Conservation (phyloP, 202 grass and related monocot genomes). For the Sporobolus alterniflorus region DNA sequence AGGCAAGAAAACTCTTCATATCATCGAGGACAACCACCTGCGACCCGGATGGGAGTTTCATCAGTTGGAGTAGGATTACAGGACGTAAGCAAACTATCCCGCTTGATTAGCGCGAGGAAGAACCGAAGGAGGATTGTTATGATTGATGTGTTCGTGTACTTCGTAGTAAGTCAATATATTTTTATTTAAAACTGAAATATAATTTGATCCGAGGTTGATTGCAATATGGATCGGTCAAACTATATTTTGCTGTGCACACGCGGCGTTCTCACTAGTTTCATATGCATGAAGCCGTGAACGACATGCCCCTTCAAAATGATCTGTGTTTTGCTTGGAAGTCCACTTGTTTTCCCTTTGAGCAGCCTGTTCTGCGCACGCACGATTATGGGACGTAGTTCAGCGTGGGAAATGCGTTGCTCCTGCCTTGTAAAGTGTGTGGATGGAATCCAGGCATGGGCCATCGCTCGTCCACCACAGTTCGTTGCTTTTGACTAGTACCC, state of each 20-base stretch:
- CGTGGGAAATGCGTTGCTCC: constrained; percentile 22
- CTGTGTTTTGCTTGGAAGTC: neutral
- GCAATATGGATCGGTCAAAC: neutral
- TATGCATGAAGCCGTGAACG: neutral
- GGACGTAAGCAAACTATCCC: neutral
- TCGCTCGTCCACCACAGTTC: too few species aligned
- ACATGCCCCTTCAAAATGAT: neutral
- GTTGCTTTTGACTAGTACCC: constrained; percentile 33
- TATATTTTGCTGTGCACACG: neutral
- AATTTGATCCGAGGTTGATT: neutral
- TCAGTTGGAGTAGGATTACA: neutral
- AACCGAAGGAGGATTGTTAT: too few species aligned
- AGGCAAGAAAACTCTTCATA: neutral
- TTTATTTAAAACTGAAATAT: neutral
- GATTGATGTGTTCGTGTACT: too few species aligned
- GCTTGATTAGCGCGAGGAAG: neutral
- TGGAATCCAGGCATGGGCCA: neutral
- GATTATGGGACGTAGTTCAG: neutral
- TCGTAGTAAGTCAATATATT: neutral
- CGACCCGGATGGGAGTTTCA: neutral
- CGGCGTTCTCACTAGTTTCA: neutral
- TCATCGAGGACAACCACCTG: neutral
- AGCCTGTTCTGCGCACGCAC: neutral
- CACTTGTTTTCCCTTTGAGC: neutral
- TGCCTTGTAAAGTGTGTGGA: neutral